Evolutionary conservation across 805 yeast genomes (phyloP).

Genomic region (Candida stauntonica): DNA sequence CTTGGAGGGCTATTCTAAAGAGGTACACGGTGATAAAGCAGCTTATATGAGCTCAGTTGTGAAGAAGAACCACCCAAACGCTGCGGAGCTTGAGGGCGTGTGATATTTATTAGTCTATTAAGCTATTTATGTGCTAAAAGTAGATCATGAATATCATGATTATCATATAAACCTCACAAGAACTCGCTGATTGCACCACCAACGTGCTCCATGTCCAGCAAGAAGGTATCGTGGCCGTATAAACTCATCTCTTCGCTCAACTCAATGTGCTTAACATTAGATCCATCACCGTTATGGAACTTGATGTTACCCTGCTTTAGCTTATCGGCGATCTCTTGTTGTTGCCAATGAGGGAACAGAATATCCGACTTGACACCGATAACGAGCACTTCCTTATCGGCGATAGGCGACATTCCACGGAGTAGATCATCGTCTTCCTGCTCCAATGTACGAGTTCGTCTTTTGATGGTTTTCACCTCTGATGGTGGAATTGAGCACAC

Average conservation of each 20-base stretch:
- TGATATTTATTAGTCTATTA: background rate
- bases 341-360: slow-evolving; percentile 93
- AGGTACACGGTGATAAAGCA: slow-evolving; percentile 30
- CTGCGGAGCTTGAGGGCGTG: background rate
- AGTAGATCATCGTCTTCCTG: slow-evolving; percentile 58
- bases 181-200: slow-evolving; percentile 73
- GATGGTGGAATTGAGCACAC: slow-evolving; percentile 40
- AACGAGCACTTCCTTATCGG: slow-evolving; percentile 64
- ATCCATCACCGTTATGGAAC: slow-evolving; percentile 32
- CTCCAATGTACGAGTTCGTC: slow-evolving; percentile 44
- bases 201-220: slow-evolving; percentile 71
- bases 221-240: slow-evolving; percentile 90
- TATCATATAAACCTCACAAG: slow-evolving; percentile 28
- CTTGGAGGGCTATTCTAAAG: slow-evolving; percentile 40
- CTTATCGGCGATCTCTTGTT: slow-evolving; percentile 67
- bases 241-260: slow-evolving; percentile 71
- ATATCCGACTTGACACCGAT: slow-evolving; percentile 93
- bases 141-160: background rate
- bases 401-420: slow-evolving; percentile 59
- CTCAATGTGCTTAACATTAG: slow-evolving; percentile 59
- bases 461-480: slow-evolving; percentile 50
- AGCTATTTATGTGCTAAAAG: background rate
- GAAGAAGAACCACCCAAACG: slow-evolving; percentile 12
- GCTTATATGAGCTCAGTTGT: slow-evolving; percentile 12
- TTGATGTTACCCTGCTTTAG: slow-evolving; percentile 35